phyloP scores from a whole-genome alignment of 176 grass and related monocot species.

The Rhipidocladum racemiflorum region DNA sequence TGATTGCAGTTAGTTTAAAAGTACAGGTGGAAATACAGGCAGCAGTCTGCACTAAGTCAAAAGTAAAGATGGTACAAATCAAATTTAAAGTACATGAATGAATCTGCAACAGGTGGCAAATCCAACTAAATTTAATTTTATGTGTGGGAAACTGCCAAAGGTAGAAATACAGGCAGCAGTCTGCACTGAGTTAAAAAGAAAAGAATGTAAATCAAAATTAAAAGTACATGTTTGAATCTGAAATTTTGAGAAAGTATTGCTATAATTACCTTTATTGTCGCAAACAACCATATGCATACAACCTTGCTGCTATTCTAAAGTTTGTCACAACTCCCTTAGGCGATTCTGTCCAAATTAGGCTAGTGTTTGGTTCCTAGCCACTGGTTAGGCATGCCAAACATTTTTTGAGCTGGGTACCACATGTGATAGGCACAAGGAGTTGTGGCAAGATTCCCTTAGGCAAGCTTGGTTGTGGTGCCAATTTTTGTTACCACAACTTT shows the following conservation, averaged over 20 bases:
- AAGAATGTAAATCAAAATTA: background rate
- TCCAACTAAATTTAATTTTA: background rate
- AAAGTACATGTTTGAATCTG: background rate
- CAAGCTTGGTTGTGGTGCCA: background rate
- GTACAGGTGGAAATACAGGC: background rate
- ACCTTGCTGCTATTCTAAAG: conserved; percentile 2
- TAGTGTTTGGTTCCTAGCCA: too few relatives aligned
- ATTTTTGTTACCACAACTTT: background rate
- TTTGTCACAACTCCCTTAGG: too few relatives aligned
- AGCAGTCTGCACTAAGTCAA: background rate
- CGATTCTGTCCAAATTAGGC: too few relatives aligned
- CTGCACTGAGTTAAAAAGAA: background rate
- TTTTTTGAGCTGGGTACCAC: background rate
- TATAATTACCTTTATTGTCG: background rate
- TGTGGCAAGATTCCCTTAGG: background rate
- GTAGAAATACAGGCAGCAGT: background rate
- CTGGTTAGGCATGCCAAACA: too few relatives aligned
- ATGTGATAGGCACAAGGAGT: background rate
- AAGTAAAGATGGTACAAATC: background rate
- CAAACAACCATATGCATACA: background rate
- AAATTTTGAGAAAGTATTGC: background rate
- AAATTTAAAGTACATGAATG: background rate
- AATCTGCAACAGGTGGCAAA: background rate
- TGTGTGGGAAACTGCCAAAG: background rate
- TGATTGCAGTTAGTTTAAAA: background rate